Evolutionary conservation across 2,329 filamentous ascomycete species (phyloP), one percentile per base, ranked within the genome.

Genomic region (Pseudocercospora crystallina): DNA sequence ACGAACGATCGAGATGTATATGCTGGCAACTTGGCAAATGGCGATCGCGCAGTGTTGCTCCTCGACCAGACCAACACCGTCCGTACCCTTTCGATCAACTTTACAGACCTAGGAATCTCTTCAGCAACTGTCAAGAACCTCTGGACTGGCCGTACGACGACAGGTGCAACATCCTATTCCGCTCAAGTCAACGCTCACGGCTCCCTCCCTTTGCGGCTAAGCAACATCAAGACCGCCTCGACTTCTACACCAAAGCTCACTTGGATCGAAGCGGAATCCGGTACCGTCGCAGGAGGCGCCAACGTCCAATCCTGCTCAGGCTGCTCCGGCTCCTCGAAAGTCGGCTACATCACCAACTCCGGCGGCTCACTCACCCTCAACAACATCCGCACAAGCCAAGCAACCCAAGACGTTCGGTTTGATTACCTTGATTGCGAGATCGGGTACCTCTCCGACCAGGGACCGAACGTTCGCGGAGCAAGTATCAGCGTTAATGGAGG

Each of bases 401-500:
- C 65, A 0, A 68, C 60, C 13, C 69, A 66, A 37, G 52, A 70
- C 5, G 40, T 72, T 1, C 64, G 64, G 1, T 63, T 74, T 14
- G 72, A 74, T 44, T 73, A 71, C 40, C 53, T 73, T 42, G 69
- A 73, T 42, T 71, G 71, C 55, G 71, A 73, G 2, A 67, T 73
- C 14, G 65, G 64, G 0, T 71, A 69, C 30, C 61, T 67, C 0
- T 59, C 54, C 8, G 51, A 49, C 17, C 35, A 67, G 62, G 41
- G 51, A 4, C 14, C 29, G 14, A 73, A 74, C 37, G 63, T 65
- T 8, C 59, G 71, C 13, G 69, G 68, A 20, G 64, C 71, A 49
- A 69, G 64, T 2, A 59, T 74, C 31, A 59, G 61, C 26, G 68
- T 74, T 10, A 73, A 74, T 56, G 69, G 67, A 2, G 66, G 63